Conservation (phyloP, 164 flowering plant genomes). For the Annona squamosa region DNA sequence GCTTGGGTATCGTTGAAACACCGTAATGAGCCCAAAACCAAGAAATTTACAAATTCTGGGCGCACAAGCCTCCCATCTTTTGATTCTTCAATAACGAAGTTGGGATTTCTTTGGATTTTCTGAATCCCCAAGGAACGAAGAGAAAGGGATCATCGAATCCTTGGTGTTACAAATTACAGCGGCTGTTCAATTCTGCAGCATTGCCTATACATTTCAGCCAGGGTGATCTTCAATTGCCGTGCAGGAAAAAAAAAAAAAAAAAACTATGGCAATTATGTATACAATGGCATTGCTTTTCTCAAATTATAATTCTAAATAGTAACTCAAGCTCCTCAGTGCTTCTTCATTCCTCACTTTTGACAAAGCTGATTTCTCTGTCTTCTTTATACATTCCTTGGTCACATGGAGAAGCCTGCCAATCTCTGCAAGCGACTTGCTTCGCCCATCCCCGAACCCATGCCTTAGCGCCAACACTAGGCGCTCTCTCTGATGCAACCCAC, state of each 20-base stretch:
- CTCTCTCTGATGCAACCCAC: constrained; percentile 51
- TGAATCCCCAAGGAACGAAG: background rate
- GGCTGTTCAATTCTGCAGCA: background rate
- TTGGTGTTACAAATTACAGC: background rate
- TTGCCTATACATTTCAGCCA: background rate
- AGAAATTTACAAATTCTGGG: no score
- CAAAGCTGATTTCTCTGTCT: constrained; percentile 53
- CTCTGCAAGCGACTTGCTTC: constrained; percentile 25
- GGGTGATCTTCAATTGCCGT: background rate
- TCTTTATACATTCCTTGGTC: constrained; percentile 79
- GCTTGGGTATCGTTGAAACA: no score
- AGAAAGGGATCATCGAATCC: no score
- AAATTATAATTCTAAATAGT: constrained; percentile 34
- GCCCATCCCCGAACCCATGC: constrained; percentile 34
- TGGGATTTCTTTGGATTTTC: background rate
- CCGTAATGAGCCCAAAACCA: no score
- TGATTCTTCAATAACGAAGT: background rate
- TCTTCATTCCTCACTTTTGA: constrained; percentile 38
- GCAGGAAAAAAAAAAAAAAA: background rate
- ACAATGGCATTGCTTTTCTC: background rate
- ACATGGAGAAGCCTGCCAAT: constrained; percentile 25
- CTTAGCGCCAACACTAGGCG: constrained; percentile 50
- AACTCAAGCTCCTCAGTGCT: constrained; percentile 24
- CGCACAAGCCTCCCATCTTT: background rate
- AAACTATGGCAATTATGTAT: background rate